These are phyloP conservation scores for Cytospora piceicola DNA, from an alignment of 2,329 filamentous ascomycete species.

Conservation along the genomic window DNA sequence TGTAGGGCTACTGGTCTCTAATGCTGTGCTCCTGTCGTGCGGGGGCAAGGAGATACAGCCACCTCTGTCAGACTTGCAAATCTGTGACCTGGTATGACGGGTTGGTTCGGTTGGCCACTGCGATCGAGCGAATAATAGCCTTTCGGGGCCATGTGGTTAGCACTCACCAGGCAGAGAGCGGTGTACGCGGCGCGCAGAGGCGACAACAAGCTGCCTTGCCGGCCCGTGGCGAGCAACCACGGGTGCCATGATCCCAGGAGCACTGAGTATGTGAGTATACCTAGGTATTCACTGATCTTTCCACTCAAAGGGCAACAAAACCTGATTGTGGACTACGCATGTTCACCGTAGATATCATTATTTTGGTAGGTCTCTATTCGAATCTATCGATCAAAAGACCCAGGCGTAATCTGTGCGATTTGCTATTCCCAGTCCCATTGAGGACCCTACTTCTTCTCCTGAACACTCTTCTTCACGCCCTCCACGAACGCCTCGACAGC, in stretches of 20 bases:
- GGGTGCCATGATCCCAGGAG: neutral
- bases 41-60: constrained; percentile 3
- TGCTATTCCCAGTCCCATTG: neutral
- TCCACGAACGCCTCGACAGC: constrained; percentile 91
- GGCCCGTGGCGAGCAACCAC: neutral
- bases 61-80: neutral
- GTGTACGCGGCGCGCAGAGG: neutral
- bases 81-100: neutral
- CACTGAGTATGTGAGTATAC: neutral
- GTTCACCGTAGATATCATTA: neutral
- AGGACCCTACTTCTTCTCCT: constrained; percentile 54
- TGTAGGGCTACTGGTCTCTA: constrained; percentile 17
- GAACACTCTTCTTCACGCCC: constrained; percentile 79
- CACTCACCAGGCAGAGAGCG: neutral
- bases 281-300: neutral
- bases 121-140: neutral
- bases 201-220: neutral
- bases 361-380: constrained; percentile 7
- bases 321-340: neutral
- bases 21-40: constrained; percentile 13
- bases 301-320: neutral
- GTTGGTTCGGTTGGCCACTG: neutral
- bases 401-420: neutral
- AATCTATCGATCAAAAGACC: constrained; percentile 6
- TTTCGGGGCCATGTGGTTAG: neutral